Percentiles rank a stretch among this genome's conserved stretches.
These are phyloP conservation scores for Paecilomyces formosus DNA, from an alignment of 2,329 filamentous ascomycete genomes.

Conservation along the genomic window DNA sequence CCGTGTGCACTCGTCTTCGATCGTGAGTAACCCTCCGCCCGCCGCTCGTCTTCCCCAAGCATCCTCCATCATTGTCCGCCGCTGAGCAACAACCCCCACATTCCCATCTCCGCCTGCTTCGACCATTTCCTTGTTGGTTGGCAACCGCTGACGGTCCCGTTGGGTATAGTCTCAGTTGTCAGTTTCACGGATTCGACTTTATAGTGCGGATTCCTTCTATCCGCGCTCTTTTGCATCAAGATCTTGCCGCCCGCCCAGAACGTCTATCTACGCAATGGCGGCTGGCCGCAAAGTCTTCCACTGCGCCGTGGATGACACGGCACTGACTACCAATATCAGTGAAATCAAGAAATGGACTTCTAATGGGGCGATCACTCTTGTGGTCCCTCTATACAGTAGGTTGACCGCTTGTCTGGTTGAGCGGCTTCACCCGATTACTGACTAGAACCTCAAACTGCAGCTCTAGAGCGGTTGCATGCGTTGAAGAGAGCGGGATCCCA, in stretches of 20 bases:
- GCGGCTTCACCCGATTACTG: slow-evolving; percentile 2
- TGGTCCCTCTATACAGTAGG: slow-evolving; percentile 47
- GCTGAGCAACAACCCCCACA: slow-evolving; percentile 18
- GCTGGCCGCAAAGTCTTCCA: slow-evolving; percentile 40
- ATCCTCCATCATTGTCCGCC: neutral
- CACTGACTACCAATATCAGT: slow-evolving; percentile 44
- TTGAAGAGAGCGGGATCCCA: slow-evolving; percentile 39
- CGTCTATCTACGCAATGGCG: slow-evolving; percentile 26
- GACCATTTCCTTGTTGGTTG: neutral
- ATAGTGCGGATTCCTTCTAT: slow-evolving; percentile 15
- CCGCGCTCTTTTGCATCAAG: slow-evolving; percentile 6
- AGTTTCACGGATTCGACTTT: slow-evolving; percentile 19
- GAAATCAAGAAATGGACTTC: slow-evolving; percentile 47
- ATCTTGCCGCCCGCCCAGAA: slow-evolving; percentile 17
- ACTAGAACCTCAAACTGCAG: slow-evolving; percentile 18
- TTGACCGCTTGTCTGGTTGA: slow-evolving; percentile 2
- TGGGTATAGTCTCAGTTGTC: slow-evolving; percentile 22
- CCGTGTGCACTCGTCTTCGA: slow-evolving; percentile 16
- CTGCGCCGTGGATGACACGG: slow-evolving; percentile 48
- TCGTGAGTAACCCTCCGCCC: slow-evolving; percentile 16
- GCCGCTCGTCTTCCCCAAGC: slow-evolving; percentile 10
- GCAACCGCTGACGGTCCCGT: slow-evolving; percentile 12
- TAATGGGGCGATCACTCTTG: slow-evolving; percentile 41
- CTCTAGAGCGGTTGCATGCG: slow-evolving; percentile 39
- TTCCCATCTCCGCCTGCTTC: slow-evolving; percentile 6